Evolutionary conservation across 768 basidiomycete species (phyloP).

Genomic region (Naganishia kalamii): DNA sequence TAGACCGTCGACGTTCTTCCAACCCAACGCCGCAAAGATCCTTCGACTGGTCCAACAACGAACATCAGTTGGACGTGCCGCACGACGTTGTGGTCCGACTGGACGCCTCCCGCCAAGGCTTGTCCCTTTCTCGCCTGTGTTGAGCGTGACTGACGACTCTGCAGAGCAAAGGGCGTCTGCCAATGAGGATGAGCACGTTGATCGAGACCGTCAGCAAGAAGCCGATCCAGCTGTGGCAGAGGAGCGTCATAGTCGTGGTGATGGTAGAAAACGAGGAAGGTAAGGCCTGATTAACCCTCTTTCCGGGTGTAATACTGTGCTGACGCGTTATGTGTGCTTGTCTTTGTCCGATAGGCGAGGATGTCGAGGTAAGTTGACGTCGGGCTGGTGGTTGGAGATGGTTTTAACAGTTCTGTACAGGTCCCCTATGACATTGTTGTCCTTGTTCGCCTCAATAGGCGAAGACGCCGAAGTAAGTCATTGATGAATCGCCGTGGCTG

Average conservation of each 20-base stretch:
- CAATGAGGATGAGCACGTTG: slow-evolving; percentile 82
- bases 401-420: too few relatives aligned
- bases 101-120: slow-evolving; percentile 88
- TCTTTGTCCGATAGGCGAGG: too few relatives aligned
- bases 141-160: not conserved
- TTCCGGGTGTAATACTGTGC: too few relatives aligned
- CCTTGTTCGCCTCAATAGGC: too few relatives aligned
- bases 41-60: slow-evolving; percentile 70
- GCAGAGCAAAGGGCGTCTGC: slow-evolving; percentile 45
- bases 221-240: slow-evolving; percentile 72
- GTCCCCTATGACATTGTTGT: too few relatives aligned
- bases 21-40: slow-evolving; percentile 83
- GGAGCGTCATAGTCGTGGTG: slow-evolving; percentile 82
- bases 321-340: too few relatives aligned
- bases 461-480: too few relatives aligned
- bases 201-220: slow-evolving; percentile 95
- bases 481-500: slow-evolving; percentile 49
- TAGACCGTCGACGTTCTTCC: slow-evolving; percentile 91
- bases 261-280: slow-evolving; percentile 88
- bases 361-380: slow-evolving; percentile 73
- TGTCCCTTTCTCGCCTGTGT: slow-evolving; percentile 27
- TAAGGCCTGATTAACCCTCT: too few relatives aligned
- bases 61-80: slow-evolving; percentile 76
- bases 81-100: slow-evolving; percentile 95
- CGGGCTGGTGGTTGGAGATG: too few relatives aligned